Conservation (phyloP, 192 early-diverging fungal species). For the Backusella psychrophila region DNA sequence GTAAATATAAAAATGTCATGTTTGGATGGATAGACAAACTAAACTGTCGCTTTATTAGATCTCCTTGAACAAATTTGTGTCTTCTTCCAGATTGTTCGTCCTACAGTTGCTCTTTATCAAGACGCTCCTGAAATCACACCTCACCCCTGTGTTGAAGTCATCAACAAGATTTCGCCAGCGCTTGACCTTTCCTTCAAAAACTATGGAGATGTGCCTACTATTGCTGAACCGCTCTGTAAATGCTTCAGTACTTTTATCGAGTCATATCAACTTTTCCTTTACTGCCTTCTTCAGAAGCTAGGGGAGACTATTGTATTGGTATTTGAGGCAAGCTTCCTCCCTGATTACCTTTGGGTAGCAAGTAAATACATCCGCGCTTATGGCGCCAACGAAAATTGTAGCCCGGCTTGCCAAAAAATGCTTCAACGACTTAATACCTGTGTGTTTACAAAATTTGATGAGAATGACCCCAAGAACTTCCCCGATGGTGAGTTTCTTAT, state of each 20-base stretch:
- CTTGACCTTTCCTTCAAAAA: slow-evolving; percentile 55
- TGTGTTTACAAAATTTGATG: slow-evolving; percentile 63
- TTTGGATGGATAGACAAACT: not conserved
- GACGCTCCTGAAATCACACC: slow-evolving; percentile 40
- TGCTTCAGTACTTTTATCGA: slow-evolving; percentile 58
- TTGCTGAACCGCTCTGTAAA: slow-evolving; percentile 52
- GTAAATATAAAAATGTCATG: slow-evolving; percentile 21
- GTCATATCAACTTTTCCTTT: slow-evolving; percentile 50
- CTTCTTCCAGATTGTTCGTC: slow-evolving; percentile 57
- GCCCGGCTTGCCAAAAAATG: slow-evolving; percentile 51
- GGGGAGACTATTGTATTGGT: slow-evolving; percentile 59
- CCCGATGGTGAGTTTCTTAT: slow-evolving; percentile 59
- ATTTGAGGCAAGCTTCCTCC: slow-evolving; percentile 65
- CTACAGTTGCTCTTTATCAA: slow-evolving; percentile 33
- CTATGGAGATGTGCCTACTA: slow-evolving; percentile 44
- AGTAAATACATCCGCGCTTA: slow-evolving; percentile 63
- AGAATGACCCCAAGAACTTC: slow-evolving; percentile 49
- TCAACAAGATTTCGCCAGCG: slow-evolving; percentile 74
- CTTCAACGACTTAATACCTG: slow-evolving; percentile 61
- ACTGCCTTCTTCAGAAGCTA: slow-evolving; percentile 53
- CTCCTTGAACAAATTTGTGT: slow-evolving; percentile 58
- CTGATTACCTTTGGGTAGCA: slow-evolving; percentile 83
- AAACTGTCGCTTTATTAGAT: slow-evolving; percentile 10
- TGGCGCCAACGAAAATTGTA: slow-evolving; percentile 48
- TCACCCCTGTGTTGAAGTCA: slow-evolving; percentile 66